phyloP scores from a whole-genome alignment of 2,329 filamentous ascomycete genomes.

The Coniochaeta prunicola region DNA sequence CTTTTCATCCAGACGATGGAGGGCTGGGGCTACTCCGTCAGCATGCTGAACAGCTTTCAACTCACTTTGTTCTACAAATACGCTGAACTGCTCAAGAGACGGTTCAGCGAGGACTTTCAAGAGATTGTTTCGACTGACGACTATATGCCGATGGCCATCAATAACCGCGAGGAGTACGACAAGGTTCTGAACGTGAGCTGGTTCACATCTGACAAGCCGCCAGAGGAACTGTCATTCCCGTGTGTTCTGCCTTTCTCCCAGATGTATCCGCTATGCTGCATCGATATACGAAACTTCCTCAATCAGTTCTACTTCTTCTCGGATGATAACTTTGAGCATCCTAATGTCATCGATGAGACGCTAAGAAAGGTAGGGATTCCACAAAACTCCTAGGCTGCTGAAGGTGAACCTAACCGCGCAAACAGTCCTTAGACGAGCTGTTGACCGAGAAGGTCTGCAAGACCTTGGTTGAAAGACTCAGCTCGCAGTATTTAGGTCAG shows the following conservation, averaged over 20 bases:
- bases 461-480: conserved; percentile 78
- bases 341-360: conserved; percentile 83
- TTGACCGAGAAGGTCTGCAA: conserved; percentile 87
- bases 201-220: conserved; percentile 78
- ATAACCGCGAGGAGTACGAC: conserved; percentile 82
- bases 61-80: conserved; percentile 92
- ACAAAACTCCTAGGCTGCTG: neutral
- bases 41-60: conserved; percentile 73
- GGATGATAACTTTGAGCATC: conserved; percentile 90
- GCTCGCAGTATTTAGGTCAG: conserved; percentile 90
- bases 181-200: conserved; percentile 95
- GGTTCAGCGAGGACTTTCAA: conserved; percentile 93
- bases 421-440: conserved; percentile 84
- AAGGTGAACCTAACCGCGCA: conserved; percentile 4
- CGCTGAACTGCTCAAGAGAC: conserved; percentile 78
- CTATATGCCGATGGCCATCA: conserved; percentile 99
- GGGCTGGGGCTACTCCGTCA: conserved; percentile 86
- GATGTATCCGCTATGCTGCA: conserved; percentile 98
- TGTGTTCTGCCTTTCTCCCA: conserved; percentile 96
- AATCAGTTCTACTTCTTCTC: conserved; percentile 99
- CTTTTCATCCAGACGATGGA: conserved; percentile 99
- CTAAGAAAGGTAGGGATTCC: conserved; percentile 57
- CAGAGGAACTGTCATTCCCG: conserved; percentile 77
- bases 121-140: conserved; percentile 91
- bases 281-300: conserved; percentile 93